phyloP scores from a whole-genome alignment of 768 basidiomycete genomes.

The Lactifluus pinguis region DNA sequence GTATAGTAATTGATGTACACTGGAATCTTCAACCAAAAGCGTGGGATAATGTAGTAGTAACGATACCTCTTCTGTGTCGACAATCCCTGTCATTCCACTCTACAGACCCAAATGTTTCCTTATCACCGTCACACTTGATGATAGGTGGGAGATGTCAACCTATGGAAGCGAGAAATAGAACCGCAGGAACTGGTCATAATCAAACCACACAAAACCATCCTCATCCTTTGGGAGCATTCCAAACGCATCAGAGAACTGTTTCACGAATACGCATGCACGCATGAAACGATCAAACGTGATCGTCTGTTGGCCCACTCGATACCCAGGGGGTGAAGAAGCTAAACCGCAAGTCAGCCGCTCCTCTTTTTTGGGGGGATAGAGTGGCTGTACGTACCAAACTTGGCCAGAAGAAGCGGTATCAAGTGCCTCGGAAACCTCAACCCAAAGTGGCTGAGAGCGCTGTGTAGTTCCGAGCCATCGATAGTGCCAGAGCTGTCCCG shows the following conservation, averaged over 20 bases:
- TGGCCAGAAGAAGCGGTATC: conserved; percentile 57
- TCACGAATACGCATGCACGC: conserved; percentile 74
- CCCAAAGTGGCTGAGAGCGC: conserved; percentile 67
- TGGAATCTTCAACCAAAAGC: not conserved
- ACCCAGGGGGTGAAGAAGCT: conserved; percentile 23
- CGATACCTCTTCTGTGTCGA: not conserved
- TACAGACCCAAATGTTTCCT: not conserved
- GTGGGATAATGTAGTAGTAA: not conserved
- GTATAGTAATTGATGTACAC: not conserved
- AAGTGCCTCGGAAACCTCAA: conserved; percentile 61
- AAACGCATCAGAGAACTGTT: conserved; percentile 70
- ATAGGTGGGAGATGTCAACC: not conserved
- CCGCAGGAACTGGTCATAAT: conserved; percentile 63
- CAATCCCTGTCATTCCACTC: not conserved
- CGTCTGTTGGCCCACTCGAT: conserved; percentile 34
- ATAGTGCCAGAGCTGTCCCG: conserved; percentile 73
- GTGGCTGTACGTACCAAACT: conserved; percentile 56
- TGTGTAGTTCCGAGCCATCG: conserved; percentile 55
- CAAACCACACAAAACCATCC: conserved; percentile 56
- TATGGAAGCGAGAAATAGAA: conserved; percentile 54
- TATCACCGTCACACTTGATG: not conserved
- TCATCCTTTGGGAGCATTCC: conserved; percentile 51
- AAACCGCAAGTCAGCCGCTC: conserved; percentile 16
- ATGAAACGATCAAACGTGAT: conserved; percentile 85
- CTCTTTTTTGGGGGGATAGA: no score